phyloP scores from a whole-genome alignment of 2,329 filamentous ascomycete genomes.

The Sarocladium brachiariae region DNA sequence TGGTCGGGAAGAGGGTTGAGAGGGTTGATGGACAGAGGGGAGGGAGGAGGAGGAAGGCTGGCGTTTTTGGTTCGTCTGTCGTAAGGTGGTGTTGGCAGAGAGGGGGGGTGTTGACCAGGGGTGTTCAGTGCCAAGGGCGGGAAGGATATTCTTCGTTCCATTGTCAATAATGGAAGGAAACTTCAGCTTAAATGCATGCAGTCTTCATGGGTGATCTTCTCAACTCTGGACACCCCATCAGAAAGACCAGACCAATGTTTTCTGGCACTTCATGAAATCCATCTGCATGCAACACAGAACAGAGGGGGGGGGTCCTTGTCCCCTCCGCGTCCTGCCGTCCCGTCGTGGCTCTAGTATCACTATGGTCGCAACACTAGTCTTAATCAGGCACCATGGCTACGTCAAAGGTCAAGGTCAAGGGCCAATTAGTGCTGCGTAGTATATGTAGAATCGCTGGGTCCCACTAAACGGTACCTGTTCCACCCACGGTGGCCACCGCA shows the following conservation, averaged over 20 bases:
- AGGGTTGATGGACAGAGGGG: conserved; percentile 19
- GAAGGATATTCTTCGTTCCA: too few species aligned
- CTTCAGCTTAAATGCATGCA: too few species aligned
- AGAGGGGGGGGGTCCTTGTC: background rate
- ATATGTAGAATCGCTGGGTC: background rate
- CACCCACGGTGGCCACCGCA: background rate
- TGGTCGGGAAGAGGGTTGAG: conserved; percentile 25
- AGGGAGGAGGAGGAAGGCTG: conserved; percentile 17
- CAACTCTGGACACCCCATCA: too few species aligned
- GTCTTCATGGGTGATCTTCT: too few species aligned
- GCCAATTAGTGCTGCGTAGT: too few species aligned
- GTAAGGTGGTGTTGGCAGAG: background rate
- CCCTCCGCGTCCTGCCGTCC: conserved; percentile 5
- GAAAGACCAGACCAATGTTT: background rate
- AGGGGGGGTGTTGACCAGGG: background rate
- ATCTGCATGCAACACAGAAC: background rate
- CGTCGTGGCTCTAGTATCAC: conserved; percentile 2
- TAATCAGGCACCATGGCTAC: background rate
- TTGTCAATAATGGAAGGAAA: too few species aligned
- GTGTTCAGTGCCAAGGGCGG: background rate
- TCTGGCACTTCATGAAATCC: background rate
- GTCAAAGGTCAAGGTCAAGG: background rate
- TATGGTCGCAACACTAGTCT: background rate
- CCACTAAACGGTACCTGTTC: background rate
- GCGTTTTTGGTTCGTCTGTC: background rate